Conservation (phyloP, 2,329 filamentous ascomycete genomes). For the Aspergillus udagawae region DNA sequence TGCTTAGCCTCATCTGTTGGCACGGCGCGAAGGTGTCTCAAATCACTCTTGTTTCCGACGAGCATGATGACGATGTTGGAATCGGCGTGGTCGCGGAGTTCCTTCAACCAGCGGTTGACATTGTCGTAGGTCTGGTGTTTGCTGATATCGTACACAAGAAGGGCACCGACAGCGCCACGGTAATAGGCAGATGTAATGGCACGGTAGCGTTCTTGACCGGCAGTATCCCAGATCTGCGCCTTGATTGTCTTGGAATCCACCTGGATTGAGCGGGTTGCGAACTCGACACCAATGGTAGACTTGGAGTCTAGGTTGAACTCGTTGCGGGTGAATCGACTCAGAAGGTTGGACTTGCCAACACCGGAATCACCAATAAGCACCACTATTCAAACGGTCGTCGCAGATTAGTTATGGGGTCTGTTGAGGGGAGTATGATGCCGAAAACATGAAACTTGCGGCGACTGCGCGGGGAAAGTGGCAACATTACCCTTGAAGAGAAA, state of each 20-base stretch:
- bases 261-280: conserved; percentile 96
- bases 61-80: conserved; percentile 99
- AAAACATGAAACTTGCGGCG: conserved; percentile 16
- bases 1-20: conserved; percentile 97
- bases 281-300: conserved; percentile 99
- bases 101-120: conserved; percentile 97
- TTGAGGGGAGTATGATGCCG: conserved; percentile 6
- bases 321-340: conserved; percentile 98
- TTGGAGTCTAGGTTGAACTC: conserved; percentile 99
- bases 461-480: conserved; percentile 20
- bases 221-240: conserved; percentile 99
- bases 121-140: conserved; percentile 99
- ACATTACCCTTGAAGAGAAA: conserved; percentile 95
- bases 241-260: conserved; percentile 99
- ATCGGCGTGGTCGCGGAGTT: conserved; percentile 95
- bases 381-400: conserved; percentile 52
- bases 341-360: conserved; percentile 98
- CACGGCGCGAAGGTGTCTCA: conserved; percentile 94
- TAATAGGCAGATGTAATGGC: conserved; percentile 99
- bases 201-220: conserved; percentile 96
- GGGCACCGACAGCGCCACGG: conserved; percentile 90
- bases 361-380: conserved; percentile 99
- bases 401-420: conserved; percentile 15
- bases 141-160: conserved; percentile 99
- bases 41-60: conserved; percentile 99